Base-by-base conservation (phyloP, 2,329 filamentous ascomycete species). In the Zelopaecilomyces penicillatus region DNA sequence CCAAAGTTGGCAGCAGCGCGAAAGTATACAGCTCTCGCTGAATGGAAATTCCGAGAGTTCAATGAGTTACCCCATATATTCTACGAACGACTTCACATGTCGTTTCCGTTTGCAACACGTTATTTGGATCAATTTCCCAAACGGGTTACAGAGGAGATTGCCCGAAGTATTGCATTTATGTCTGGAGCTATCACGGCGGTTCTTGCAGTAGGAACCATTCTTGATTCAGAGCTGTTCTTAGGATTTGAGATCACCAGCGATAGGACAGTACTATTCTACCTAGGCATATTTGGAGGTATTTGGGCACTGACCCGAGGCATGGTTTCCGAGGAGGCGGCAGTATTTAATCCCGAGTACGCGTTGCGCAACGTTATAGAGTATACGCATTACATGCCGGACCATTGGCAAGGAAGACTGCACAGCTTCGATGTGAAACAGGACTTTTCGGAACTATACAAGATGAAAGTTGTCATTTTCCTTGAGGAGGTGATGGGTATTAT, bases 11-110 rank as follows among this genome's bases (percentile, higher is more conserved):
- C 87, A n/a, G 84, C 88, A 6, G 63, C 65, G 11, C 82, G 93
- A 35, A 83, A 89, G 52, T 98, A 96, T 60, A 97, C 91, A 0
- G 87, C 89, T 1, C 77, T 95, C 41, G 93, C 93, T 0, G 86
- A 95, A 61, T 98, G 93, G 93, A 97, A 96, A 57, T 96, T 98
- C 51, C 83, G 93, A 39, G 91, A 97, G 62, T 98, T 97, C 74
- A 98, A 98, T 57, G 93, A 98, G 63, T 74, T 98, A 1, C 84
- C 85, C 45, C 93, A 98, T 63, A 74, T 97, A 2, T 98, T 97
- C 57, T 79, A 89, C 48, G 86, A 91, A 52, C 82, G 93, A 19
- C 73, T 91, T 36, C 90, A 95, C 52, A 94, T 97, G 85, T 95
- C 93, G 1, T 89, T 93, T 58, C 90, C 91, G 0, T 96, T 88